These are phyloP conservation scores for Phaeosphaeria sp. DNA, from an alignment of 2,329 filamentous ascomycete genomes.

Conservation along the genomic window DNA sequence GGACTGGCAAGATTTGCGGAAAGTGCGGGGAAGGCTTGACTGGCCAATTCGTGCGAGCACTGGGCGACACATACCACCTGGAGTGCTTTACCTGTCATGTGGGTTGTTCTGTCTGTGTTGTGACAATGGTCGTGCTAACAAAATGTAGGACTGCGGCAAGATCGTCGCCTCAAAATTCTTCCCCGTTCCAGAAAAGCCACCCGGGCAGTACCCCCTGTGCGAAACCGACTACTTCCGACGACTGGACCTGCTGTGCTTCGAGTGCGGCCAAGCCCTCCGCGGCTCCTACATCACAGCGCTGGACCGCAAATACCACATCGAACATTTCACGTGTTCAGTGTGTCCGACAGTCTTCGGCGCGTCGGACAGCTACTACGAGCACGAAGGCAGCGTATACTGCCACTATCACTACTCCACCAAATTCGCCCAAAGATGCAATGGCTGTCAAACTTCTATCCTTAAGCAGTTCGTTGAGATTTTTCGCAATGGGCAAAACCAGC, in stretches of 20 bases:
- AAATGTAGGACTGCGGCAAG: constrained; percentile 87
- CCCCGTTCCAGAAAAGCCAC: constrained; percentile 89
- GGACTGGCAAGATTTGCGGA: constrained; percentile 63
- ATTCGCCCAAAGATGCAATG: constrained; percentile 94
- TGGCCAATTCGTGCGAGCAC: constrained; percentile 92
- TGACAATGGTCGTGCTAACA: constrained; percentile 5
- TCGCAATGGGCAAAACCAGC: constrained; percentile 95
- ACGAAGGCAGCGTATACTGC: constrained; percentile 94
- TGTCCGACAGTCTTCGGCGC: constrained; percentile 98
- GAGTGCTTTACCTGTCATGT: constrained; percentile 98
- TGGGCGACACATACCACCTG: constrained; percentile 93
- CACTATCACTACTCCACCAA: constrained; percentile 99
- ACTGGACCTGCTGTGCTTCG: constrained; percentile 86
- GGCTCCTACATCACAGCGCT: constrained; percentile 98
- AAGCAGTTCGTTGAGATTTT: constrained; percentile 99
- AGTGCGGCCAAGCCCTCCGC: constrained; percentile 89
- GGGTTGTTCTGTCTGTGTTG: constrained; percentile 30
- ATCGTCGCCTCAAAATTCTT: constrained; percentile 99
- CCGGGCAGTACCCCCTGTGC: constrained; percentile 91
- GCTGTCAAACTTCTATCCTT: constrained; percentile 94
- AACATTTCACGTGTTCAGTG: constrained; percentile 97
- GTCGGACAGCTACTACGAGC: constrained; percentile 98
- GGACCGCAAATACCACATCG: constrained; percentile 95
- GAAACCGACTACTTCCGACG: constrained; percentile 96
- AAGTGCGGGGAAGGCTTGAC: constrained; percentile 89